Evolutionary conservation across 306 rosid species (phyloP).

Genomic region (Quercus engelmannii): DNA sequence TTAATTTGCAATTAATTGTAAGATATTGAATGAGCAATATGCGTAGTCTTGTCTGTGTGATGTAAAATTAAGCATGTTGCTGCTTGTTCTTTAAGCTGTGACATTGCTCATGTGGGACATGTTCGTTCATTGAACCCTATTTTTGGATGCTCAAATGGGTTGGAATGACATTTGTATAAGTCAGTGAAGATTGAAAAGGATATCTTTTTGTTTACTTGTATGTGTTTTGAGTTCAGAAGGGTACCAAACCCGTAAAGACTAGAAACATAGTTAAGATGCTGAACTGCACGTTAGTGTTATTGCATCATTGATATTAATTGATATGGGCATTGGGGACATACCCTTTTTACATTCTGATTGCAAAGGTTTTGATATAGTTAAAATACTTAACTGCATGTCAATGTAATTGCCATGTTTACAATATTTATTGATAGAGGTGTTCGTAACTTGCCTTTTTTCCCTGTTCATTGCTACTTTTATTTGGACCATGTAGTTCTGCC

Average conservation of each 20-base stretch:
- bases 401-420: background rate
- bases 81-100: background rate
- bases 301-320: background rate
- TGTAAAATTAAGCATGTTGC: background rate
- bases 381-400: too few relatives aligned
- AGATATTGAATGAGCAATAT: background rate
- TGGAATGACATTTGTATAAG: background rate
- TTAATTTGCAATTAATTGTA: background rate
- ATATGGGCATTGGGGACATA: background rate
- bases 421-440: background rate
- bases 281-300: background rate
- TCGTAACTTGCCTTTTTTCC: background rate
- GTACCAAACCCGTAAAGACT: background rate
- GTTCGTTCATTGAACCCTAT: background rate
- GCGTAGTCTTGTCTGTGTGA: background rate
- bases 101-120: background rate
- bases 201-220: background rate
- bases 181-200: background rate
- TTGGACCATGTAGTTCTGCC: background rate
- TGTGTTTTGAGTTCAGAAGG: constrained; percentile 22
- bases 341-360: background rate
- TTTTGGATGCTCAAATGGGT: background rate
- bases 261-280: background rate
- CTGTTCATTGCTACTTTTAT: background rate
- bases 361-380: background rate